Base-by-base conservation (phyloP, 129 eudicot species). In the Logfia minima region DNA sequence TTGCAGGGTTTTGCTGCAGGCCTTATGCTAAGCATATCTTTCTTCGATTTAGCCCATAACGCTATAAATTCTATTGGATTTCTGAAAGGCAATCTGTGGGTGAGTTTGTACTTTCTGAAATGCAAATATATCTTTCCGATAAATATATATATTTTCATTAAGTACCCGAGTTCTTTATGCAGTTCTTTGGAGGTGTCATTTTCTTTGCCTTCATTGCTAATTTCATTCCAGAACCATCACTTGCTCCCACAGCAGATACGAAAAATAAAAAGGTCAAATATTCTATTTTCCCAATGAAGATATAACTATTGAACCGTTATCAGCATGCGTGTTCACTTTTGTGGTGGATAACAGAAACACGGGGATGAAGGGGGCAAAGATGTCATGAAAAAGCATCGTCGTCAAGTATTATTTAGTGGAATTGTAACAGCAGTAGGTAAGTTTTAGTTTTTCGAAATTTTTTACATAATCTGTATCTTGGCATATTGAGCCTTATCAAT, bases 1-100 rank as follows among this genome's bases (percentile, higher is more conserved):
- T 11, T 85, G 81, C 86, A 94, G 99, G 99, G 99, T 60, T 94
- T 94, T 83, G 99, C 99, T 75, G 99, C 96, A 60, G 99, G 99
- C 58, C 99, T 94, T 77, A 94, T 94, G 99, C 83, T 94, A 79
- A 94, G 99, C 93, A 94, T 94, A 84, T 94, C 97, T 41, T 94
- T 94, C 88, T 84, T 94, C 4, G 99, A 94, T 76, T 91, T 91
- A 88, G 99, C 99, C 58, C 99, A 94, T 84, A 94, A 94, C 72
- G 94, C 99, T 48, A 87, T 94, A 0, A 94, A 94, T 80, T 89
- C 99, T 66, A 89, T 94, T 66, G 99, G 99, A 74, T 94, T 94
- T 85, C 80, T 94, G 43, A 94, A 91, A 85, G 99, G 92, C 51
- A 94, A 94, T 86, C 83, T 94, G 45, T 94, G 99, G 99, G 97